phyloP scores from a whole-genome alignment of 2,329 filamentous ascomycete genomes.

The Ceratocystis albifundus region DNA sequence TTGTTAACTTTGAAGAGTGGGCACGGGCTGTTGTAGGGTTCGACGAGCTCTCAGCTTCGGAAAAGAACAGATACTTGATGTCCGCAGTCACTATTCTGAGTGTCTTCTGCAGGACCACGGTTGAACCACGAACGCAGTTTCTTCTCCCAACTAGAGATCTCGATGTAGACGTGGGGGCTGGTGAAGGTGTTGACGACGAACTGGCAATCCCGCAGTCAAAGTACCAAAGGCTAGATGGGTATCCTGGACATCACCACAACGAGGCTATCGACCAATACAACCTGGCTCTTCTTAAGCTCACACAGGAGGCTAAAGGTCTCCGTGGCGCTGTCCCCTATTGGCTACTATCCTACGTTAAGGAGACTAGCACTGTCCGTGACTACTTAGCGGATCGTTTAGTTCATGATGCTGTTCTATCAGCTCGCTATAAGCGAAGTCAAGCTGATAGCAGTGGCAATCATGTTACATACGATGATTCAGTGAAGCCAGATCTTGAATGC shows the following conservation, averaged over 20 bases:
- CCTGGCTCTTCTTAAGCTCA: neutral
- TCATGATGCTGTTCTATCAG: neutral
- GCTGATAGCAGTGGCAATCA: neutral
- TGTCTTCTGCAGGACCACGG: neutral
- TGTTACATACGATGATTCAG: neutral
- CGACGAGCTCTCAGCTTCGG: neutral
- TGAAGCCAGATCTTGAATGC: neutral
- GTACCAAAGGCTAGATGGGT: neutral
- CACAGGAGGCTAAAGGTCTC: neutral
- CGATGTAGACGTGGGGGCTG: neutral
- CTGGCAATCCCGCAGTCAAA: neutral
- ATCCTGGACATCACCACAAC: neutral
- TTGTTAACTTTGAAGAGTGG: neutral
- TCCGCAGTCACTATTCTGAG: neutral
- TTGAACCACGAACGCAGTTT: neutral
- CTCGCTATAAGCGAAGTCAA: neutral
- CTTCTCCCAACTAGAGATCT: too few relatives aligned
- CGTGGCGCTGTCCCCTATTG: neutral
- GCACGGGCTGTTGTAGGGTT: neutral
- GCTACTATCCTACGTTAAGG: slow-evolving; percentile 2
- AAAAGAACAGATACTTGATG: slow-evolving; percentile 10
- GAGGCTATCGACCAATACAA: neutral
- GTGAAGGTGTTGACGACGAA: neutral
- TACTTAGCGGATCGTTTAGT: neutral
- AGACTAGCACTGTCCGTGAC: neutral